These are phyloP conservation scores for Penicillium samsonianum DNA, from an alignment of 495 filamentous ascomycete genomes.

Conservation along the genomic window DNA sequence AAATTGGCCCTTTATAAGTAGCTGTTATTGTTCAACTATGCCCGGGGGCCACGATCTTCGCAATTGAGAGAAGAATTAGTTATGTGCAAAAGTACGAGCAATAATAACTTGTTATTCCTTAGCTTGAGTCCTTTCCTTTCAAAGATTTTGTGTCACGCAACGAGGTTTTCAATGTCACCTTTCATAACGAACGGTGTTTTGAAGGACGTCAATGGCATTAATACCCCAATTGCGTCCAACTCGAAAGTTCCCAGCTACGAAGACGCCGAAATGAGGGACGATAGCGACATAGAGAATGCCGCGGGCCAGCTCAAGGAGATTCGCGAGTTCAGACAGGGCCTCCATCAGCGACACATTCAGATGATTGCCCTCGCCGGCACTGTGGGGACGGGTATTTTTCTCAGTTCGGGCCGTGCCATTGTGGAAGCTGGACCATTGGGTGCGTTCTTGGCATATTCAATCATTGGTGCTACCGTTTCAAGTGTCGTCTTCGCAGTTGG, in stretches of 20 bases:
- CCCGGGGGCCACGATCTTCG: neutral
- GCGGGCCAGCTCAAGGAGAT: slow-evolving; percentile 12
- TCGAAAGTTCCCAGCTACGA: slow-evolving; percentile 1
- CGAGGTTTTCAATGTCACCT: neutral
- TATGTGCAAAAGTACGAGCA: slow-evolving; percentile 2
- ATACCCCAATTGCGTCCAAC: neutral
- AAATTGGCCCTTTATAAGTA: neutral
- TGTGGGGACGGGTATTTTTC: slow-evolving; percentile 34
- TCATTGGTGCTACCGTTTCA: slow-evolving; percentile 24
- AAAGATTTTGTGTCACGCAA: neutral
- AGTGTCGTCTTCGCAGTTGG: slow-evolving; percentile 27
- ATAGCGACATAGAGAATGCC: slow-evolving; percentile 7
- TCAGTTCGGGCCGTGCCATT: slow-evolving; percentile 56
- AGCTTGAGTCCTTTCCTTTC: neutral
- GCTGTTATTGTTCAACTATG: neutral
- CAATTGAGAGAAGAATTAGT: neutral
- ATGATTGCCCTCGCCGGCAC: slow-evolving; percentile 48
- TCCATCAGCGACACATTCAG: slow-evolving; percentile 32
- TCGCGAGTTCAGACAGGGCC: slow-evolving; percentile 15
- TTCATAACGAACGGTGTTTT: neutral
- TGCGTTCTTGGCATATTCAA: slow-evolving; percentile 30
- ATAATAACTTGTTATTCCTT: neutral
- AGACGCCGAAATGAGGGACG: slow-evolving; percentile 9
- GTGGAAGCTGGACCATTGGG: slow-evolving; percentile 61
- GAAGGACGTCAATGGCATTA: slow-evolving; percentile 2